Evolutionary conservation across 768 basidiomycete genomes (phyloP), one percentile per base, ranked within the genome.

Genomic region (Cystobasidium ongulense): DNA sequence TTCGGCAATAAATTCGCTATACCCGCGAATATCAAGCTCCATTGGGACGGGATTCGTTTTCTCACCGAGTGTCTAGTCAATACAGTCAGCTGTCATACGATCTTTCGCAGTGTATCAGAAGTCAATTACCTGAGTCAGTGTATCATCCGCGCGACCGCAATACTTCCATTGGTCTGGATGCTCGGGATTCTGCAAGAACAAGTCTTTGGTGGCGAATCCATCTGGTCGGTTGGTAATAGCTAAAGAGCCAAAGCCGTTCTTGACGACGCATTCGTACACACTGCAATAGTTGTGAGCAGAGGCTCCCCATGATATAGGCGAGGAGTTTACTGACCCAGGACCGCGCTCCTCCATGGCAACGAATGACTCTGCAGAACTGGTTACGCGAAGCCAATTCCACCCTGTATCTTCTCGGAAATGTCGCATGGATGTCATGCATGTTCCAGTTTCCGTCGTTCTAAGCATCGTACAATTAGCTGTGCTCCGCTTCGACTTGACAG

Each of bases 21-120:
- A 83, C 15, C 85, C 85, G 23, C 84, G 84, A 67, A 86, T 83
- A 23, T 82, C 80, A 43, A 85, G 81, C 75, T 86, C 86, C 66
- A 86, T 85, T 0, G 86, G 85, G 3, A 85, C 84, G 38, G 85
- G 85, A 75, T 86, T 86, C 11, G 85, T 86, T 81, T 87, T 87
- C 79, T 87, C 86, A 7, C 86, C 85, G 1, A 82, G 75, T 10
- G 80, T 80, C 72, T 82, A 79, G 1, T 11, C 8, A 0, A 77
- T 78, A 5, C 36, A 54, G 10, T 57, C 11, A 50, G 23, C 23
- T 3, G 25, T 41, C 2, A 21, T 21, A 50, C 3, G 21, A 21
- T 8, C n/a, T 17, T 21, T 3, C 15, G 46, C 46, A 50, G n/a
- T 41, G 39, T n/a, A 50, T 8, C 15, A 50, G 18, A 17, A 4